A percentile compares a stretch with the other conserved stretches of the same genome.
These are phyloP conservation scores for Globisporangium paddicum DNA, from an alignment of 352 stramenopile genomes.

Conservation along the genomic window DNA sequence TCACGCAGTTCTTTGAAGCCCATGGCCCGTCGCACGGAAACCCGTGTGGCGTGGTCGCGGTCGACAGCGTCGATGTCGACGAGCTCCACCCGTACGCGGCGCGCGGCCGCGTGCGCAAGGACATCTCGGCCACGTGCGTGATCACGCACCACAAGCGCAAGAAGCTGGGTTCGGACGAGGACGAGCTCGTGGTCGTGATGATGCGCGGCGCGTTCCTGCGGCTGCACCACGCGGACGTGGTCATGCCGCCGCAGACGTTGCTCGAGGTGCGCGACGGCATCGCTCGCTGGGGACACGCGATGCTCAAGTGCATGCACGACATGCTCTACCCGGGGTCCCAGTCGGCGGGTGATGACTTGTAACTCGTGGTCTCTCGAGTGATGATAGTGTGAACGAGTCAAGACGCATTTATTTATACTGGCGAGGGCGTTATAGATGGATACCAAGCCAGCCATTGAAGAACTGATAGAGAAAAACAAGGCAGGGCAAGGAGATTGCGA, in stretches of 20 bases:
- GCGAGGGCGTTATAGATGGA: background rate
- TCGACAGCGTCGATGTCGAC: conserved; percentile 46
- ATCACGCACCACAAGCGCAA: conserved; percentile 17
- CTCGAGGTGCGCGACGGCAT: conserved; percentile 15
- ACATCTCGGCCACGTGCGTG: conserved; percentile 41
- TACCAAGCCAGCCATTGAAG: background rate
- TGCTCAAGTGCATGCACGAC: conserved; percentile 17
- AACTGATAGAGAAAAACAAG: background rate
- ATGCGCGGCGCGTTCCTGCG: conserved; percentile 15
- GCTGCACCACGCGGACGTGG: conserved; percentile 1
- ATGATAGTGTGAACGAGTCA: background rate
- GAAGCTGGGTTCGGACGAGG: background rate
- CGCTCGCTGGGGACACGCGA: conserved; percentile 17
- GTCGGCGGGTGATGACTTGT: too few relatives aligned
- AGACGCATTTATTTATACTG: background rate
- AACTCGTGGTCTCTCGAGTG: too few relatives aligned
- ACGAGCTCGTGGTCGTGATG: conserved; percentile 15
- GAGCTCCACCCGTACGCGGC: conserved; percentile 46
- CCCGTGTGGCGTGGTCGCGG: conserved; percentile 31
- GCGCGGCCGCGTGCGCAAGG: conserved; percentile 34
- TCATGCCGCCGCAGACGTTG: conserved; percentile 5
- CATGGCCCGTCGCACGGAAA: conserved; percentile 14
- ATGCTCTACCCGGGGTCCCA: conserved; percentile 8
- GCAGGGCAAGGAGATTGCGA: background rate
- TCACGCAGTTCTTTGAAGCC: conserved; percentile 29